Evolutionary conservation across 129 eudicot species (phyloP).

Genomic region (Tagetes patula): DNA sequence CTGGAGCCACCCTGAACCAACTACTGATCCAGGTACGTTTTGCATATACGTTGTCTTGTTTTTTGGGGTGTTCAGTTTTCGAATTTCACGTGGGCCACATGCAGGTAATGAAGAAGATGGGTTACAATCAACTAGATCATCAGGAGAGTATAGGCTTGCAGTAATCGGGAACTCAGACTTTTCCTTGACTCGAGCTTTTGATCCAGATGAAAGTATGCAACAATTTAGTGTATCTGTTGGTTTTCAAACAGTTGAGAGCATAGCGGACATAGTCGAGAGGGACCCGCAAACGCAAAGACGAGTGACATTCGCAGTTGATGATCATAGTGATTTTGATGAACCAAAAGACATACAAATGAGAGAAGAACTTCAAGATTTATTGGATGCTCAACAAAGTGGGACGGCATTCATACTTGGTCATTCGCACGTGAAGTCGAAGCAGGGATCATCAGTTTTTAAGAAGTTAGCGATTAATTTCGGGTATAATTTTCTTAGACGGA

Average conservation of each 20-base stretch:
- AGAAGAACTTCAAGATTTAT: conserved; percentile 61
- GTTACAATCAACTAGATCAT: conserved; percentile 39
- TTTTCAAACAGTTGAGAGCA: conserved; percentile 62
- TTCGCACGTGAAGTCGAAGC: conserved; percentile 54
- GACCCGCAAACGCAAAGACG: conserved; percentile 48
- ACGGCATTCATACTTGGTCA: conserved; percentile 78
- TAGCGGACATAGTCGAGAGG: conserved; percentile 73
- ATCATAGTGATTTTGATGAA: conserved; percentile 38
- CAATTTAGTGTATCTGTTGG: conserved; percentile 68
- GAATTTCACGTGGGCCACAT: not conserved
- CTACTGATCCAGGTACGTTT: conserved; percentile 29
- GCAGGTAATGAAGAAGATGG: conserved; percentile 31
- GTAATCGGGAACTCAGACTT: conserved; percentile 56
- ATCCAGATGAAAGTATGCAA: conserved; percentile 50
- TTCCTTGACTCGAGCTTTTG: conserved; percentile 36
- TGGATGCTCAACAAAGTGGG: conserved; percentile 76
- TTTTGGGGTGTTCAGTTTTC: not conserved
- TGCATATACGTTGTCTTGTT: not conserved
- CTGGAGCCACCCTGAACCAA: conserved; percentile 29
- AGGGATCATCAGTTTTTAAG: conserved; percentile 57
- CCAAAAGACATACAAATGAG: conserved; percentile 41
- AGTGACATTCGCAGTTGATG: conserved; percentile 55
- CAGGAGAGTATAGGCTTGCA: conserved; percentile 50
- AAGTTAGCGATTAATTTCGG: conserved; percentile 42
- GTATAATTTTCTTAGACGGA: conserved; percentile 66